phyloP scores from a whole-genome alignment of 768 basidiomycete genomes.

The Lentinula aciculospora region DNA sequence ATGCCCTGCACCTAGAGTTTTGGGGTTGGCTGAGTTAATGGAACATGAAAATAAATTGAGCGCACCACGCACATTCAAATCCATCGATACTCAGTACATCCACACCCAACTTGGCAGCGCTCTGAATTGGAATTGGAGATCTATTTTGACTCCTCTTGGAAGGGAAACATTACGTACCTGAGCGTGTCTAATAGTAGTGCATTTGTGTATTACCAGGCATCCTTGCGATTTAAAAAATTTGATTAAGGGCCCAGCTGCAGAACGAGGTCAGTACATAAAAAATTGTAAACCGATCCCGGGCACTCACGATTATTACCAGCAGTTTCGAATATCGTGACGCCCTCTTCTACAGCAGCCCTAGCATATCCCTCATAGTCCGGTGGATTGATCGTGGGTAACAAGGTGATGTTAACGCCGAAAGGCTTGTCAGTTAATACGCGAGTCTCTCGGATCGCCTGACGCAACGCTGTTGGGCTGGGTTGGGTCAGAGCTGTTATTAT shows the following conservation, averaged over 20 bases:
- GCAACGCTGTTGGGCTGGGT: slow-evolving; percentile 76
- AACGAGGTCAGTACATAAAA: neutral
- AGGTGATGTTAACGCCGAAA: slow-evolving; percentile 82
- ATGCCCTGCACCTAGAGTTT: slow-evolving; percentile 73
- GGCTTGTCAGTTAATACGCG: slow-evolving; percentile 61
- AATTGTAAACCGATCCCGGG: neutral
- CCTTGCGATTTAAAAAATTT: slow-evolving; percentile 74
- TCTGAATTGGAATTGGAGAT: slow-evolving; percentile 18
- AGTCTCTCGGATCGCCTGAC: slow-evolving; percentile 76
- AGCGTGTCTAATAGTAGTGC: slow-evolving; percentile 81
- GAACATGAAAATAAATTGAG: neutral
- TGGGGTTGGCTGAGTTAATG: neutral
- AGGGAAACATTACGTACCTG: slow-evolving; percentile 38
- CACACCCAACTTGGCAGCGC: slow-evolving; percentile 72
- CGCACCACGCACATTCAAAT: slow-evolving; percentile 67
- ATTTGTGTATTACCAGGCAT: slow-evolving; percentile 86
- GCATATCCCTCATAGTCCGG: slow-evolving; percentile 85
- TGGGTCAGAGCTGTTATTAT: slow-evolving; percentile 87
- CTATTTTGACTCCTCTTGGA: neutral
- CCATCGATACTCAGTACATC: slow-evolving; percentile 88
- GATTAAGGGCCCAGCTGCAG: slow-evolving; percentile 69
- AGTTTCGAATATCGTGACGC: slow-evolving; percentile 86
- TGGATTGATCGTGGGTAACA: slow-evolving; percentile 86
- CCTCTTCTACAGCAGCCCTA: slow-evolving; percentile 78
- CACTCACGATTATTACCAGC: slow-evolving; percentile 84